phyloP scores from a whole-genome alignment of 345 rosid genomes.

The Rhodamnia argentea region DNA sequence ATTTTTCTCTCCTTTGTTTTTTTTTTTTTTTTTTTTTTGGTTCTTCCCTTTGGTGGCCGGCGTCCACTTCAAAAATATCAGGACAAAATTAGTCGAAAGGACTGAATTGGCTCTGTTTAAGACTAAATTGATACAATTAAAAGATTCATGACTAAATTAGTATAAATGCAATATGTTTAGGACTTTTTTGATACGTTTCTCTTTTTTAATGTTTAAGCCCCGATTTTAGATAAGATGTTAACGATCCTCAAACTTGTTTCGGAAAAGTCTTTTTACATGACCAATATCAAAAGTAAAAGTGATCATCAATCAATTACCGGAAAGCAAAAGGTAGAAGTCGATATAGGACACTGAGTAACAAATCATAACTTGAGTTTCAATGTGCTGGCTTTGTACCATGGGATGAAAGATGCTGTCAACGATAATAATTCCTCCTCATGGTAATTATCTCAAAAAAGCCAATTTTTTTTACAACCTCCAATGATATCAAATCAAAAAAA shows the following conservation, averaged over 20 bases:
- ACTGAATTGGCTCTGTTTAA: too few relatives aligned
- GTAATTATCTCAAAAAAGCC: not conserved
- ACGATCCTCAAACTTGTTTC: rapidly evolving
- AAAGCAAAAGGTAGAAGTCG: not conserved
- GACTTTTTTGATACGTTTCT: too few relatives aligned
- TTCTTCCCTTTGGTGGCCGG: too few relatives aligned
- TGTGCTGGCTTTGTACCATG: not conserved
- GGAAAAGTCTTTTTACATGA: not conserved
- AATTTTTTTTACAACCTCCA: not conserved
- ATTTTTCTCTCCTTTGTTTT: too few relatives aligned
- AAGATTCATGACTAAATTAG: too few relatives aligned
- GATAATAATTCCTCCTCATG: not conserved
- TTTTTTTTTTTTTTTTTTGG: too few relatives aligned
- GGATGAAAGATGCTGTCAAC: not conserved
- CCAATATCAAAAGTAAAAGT: not conserved
- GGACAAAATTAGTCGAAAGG: too few relatives aligned
- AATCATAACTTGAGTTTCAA: not conserved
- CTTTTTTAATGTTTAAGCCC: not conserved
- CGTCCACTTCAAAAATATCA: too few relatives aligned
- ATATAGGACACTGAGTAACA: not conserved
- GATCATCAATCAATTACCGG: not conserved
- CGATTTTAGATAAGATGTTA: not conserved
- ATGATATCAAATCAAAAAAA: too few relatives aligned
- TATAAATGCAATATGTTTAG: too few relatives aligned
- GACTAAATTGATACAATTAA: too few relatives aligned